Percentiles rank a stretch among this genome's conserved stretches.
Conservation (phyloP, 805 yeast species). For the Candida silvicultrix region DNA sequence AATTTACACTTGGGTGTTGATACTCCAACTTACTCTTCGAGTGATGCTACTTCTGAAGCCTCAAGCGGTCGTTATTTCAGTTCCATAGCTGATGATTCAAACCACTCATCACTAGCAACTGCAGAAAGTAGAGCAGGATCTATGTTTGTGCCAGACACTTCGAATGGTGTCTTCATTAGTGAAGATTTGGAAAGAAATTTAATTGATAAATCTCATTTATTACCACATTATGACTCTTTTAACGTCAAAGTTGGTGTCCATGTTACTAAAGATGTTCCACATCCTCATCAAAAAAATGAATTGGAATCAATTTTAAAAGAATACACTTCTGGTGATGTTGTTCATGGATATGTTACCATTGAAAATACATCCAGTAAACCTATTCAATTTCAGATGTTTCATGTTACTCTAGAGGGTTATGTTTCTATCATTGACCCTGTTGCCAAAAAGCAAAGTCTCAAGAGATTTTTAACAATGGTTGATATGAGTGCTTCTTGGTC, state of each 20-base stretch:
- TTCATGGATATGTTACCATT: slow-evolving; percentile 52
- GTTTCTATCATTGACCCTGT: slow-evolving; percentile 25
- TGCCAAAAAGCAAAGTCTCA: slow-evolving; percentile 29
- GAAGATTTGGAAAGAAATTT: slow-evolving; percentile 33
- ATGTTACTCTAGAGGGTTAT: slow-evolving; percentile 40
- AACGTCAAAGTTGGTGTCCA: slow-evolving; percentile 43
- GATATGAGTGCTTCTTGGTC: slow-evolving; percentile 52
- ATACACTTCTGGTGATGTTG: slow-evolving; percentile 61
- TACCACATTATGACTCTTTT: slow-evolving; percentile 26
- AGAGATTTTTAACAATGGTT: slow-evolving; percentile 52
- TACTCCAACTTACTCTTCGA: neutral
- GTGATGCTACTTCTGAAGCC: neutral
- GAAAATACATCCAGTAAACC: slow-evolving; percentile 39
- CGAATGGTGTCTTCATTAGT: neutral
- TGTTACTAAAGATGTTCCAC: slow-evolving; percentile 46
- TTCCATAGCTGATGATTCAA: neutral
- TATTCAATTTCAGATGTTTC: slow-evolving; percentile 58
- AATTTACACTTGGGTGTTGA: neutral
- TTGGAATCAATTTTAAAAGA: slow-evolving; percentile 37
- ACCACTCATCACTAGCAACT: neutral
- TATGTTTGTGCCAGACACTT: neutral
- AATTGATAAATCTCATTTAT: slow-evolving; percentile 43
- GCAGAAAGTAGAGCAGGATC: neutral
- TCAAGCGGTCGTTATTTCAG: neutral
- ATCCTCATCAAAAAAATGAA: slow-evolving; percentile 27